phyloP scores from a whole-genome alignment of 306 rosid species.

The Luffa aegyptiaca region DNA sequence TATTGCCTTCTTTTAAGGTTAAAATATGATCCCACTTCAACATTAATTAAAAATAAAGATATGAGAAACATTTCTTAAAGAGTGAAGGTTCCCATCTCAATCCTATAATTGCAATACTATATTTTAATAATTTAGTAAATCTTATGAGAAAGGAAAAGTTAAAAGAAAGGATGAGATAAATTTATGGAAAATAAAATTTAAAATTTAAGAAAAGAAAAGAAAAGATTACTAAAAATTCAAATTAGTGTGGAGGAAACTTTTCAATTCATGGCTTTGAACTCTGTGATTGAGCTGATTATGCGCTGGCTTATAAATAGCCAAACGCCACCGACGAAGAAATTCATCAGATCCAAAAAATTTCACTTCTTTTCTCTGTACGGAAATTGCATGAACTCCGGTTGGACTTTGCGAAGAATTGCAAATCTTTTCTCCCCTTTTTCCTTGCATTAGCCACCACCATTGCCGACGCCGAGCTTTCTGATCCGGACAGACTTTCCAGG shows the following conservation, averaged over 20 bases:
- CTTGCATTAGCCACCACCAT: background rate
- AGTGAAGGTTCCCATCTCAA: too few species aligned
- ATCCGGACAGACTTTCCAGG: background rate
- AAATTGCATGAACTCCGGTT: background rate
- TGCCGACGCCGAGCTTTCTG: background rate
- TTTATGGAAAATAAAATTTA: background rate
- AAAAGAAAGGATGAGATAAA: background rate
- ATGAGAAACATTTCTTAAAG: too few species aligned
- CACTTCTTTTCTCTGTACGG: background rate
- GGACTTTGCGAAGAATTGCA: background rate
- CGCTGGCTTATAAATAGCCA: background rate
- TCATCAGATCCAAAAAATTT: conserved; percentile 7
- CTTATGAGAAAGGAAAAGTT: too few species aligned
- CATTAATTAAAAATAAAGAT: too few species aligned
- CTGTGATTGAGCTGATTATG: background rate
- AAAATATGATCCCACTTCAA: too few species aligned
- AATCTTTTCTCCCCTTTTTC: background rate
- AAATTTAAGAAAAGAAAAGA: background rate
- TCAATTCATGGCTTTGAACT: background rate
- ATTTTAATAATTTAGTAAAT: too few species aligned
- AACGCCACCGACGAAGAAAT: background rate
- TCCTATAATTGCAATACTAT: too few species aligned
- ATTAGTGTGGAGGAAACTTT: background rate
- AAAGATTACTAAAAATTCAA: background rate
- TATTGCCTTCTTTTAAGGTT: too few species aligned